These are phyloP conservation scores for Solanum chacoense DNA, from an alignment of 305 asterid genomes.

Conservation along the genomic window DNA sequence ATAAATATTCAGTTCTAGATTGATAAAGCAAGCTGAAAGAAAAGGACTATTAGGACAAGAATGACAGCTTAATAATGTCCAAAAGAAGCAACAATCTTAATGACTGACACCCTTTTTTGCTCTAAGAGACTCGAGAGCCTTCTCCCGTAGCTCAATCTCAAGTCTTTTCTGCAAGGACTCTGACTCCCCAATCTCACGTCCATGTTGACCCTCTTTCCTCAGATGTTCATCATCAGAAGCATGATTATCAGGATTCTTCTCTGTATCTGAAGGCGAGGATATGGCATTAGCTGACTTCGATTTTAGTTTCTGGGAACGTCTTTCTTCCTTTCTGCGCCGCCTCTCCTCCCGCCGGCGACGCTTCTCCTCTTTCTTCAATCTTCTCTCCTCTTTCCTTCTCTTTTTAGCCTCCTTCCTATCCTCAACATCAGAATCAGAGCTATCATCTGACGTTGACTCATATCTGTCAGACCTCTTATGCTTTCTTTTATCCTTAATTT, in stretches of 20 bases:
- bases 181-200: constrained; percentile 30
- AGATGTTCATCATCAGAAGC: constrained; percentile 44
- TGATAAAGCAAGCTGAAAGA: constrained; percentile 18
- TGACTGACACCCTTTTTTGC: constrained; percentile 68
- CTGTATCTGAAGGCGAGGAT: constrained; percentile 46
- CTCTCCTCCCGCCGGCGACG: constrained; percentile 66
- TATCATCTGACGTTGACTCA: constrained; percentile 50
- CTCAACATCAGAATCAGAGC: constrained; percentile 64
- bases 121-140: constrained; percentile 88
- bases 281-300: constrained; percentile 43
- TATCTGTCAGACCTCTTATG: constrained; percentile 42
- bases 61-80: constrained; percentile 21
- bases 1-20: constrained; percentile 30
- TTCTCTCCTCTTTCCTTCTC: constrained; percentile 76
- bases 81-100: constrained; percentile 24
- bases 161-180: constrained; percentile 66
- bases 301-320: constrained; percentile 51
- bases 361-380: constrained; percentile 57
- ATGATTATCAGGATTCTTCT: constrained; percentile 15
- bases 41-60: constrained; percentile 12
- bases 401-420: constrained; percentile 73
- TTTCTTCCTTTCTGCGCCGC: constrained; percentile 53
- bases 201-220: constrained; percentile 20
- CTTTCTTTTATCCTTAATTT: constrained; percentile 56
- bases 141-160: constrained; percentile 93